Evolutionary conservation across 2,329 filamentous ascomycete species (phyloP), one percentile per base, ranked within the genome.

Genomic region (Ploettnerulaceae sp.): DNA sequence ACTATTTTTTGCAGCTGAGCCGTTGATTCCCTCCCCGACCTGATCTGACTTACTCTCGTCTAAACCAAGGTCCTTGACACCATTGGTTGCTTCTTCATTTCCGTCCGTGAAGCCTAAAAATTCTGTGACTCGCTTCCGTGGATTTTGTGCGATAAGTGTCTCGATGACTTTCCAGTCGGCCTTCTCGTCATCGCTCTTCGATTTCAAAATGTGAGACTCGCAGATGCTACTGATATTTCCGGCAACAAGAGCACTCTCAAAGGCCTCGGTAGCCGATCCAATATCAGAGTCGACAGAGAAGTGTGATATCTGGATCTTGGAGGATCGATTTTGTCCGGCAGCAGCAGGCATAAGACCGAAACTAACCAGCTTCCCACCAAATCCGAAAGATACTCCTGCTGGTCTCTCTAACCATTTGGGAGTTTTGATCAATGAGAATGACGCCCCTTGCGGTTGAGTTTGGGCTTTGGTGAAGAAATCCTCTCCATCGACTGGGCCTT

Each of bases 401-500:
- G 91, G 90, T 45, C 86, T 78, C 67, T 95, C 83, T 32, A 93
- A 76, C 93, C 93, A 98, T 57, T 83, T 90, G 1, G 93, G 94
- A 1, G 93, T 84, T 62, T 89, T 89, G 38, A 76, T 73, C 34
- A 98, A 73, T 2, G 89, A 88, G 72, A 97, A 98, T 2, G 87
- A 89, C 20, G 87, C 86, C 17, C 84, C 86, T 66, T 96, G 90
- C 3, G 91, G 89, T 61, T 96, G 89, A 5, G 84, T 87, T 65
- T 95, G 90, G 8, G 90, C 91, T 65, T 89, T 90, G 11, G 87
- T 86, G 62, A 98, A 98, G 73, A 98, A 98, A 62, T 97, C 93
- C 62, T 95, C 93, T 37, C 86, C 90, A 61, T 96, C 89, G 24
- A 93, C 69, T 42, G 81, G 81, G 58, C 75, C 81, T 59, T 87